Percentiles rank a stretch among this genome's conserved stretches.
Evolutionary conservation across 2,329 filamentous ascomycete genomes (phyloP).

Genomic region (Hirsutella rhossiliensis): DNA sequence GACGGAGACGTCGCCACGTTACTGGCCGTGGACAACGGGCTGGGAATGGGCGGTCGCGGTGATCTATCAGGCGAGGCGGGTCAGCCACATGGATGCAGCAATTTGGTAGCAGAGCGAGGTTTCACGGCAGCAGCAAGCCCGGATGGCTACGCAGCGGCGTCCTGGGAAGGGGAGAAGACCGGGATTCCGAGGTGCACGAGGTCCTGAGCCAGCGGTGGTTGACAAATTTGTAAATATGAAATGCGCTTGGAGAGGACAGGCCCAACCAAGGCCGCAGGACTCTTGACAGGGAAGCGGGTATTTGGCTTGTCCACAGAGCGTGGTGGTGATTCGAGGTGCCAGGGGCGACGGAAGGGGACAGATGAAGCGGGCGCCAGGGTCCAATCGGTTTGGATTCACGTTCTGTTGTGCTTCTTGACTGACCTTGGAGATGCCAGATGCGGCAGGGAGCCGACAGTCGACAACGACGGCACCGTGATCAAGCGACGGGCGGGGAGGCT

Average conservation of each 20-base stretch:
- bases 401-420: slow-evolving; percentile 4
- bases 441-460: slow-evolving; percentile 10
- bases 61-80: slow-evolving; percentile 23
- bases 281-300: no score
- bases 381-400: neutral
- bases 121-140: neutral
- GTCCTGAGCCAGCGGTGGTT: no score
- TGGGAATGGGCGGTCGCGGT: slow-evolving; percentile 33
- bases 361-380: neutral
- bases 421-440: slow-evolving; percentile 14
- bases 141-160: no score
- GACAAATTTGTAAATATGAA: no score
- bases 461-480: slow-evolving; percentile 10
- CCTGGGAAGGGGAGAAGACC: neutral
- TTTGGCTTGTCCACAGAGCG: no score
- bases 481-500: slow-evolving; percentile 32
- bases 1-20: slow-evolving; percentile 28
- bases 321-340: no score
- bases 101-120: neutral
- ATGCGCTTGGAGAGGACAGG: no score
- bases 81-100: neutral
- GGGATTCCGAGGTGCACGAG: neutral
- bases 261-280: no score
- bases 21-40: slow-evolving; percentile 35
- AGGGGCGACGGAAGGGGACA: neutral